These are phyloP conservation scores for Tetrapisispora arboricola DNA, from an alignment of 805 yeast species.

Conservation along the genomic window DNA sequence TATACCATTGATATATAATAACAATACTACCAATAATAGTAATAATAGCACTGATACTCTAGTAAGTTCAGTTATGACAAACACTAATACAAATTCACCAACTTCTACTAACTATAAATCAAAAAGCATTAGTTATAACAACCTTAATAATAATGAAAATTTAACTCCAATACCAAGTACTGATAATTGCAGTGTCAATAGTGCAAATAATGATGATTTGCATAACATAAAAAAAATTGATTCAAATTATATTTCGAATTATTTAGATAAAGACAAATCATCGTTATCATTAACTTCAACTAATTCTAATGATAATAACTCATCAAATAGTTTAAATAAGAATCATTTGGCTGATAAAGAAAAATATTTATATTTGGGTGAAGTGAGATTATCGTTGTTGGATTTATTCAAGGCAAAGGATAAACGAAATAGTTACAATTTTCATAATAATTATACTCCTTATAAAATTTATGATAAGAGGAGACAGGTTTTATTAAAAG, in stretches of 20 bases:
- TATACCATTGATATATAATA: slow-evolving; percentile 4
- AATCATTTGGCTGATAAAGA: background rate
- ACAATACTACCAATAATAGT: background rate
- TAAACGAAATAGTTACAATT: slow-evolving; percentile 12
- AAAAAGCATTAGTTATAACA: background rate
- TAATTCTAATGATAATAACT: slow-evolving; percentile 1
- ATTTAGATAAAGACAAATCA: background rate
- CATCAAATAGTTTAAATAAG: background rate
- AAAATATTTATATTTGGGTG: slow-evolving; percentile 24
- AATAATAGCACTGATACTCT: background rate
- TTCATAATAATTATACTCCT: slow-evolving; percentile 15
- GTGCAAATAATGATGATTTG: background rate
- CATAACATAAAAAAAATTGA: background rate
- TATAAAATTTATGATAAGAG: slow-evolving; percentile 20
- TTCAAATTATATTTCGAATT: background rate
- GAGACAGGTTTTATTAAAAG: slow-evolving; percentile 2
- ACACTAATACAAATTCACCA: too few species aligned
- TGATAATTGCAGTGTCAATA: background rate
- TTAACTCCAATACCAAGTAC: background rate
- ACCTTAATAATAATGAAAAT: background rate
- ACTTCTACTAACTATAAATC: too few species aligned
- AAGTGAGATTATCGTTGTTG: slow-evolving; percentile 20
- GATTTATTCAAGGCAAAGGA: slow-evolving; percentile 19
- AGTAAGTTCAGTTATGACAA: too few species aligned
- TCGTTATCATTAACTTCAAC: slow-evolving; percentile 1